phyloP scores from a whole-genome alignment of 208 protist genomes.

The Crithidia mellificae region DNA sequence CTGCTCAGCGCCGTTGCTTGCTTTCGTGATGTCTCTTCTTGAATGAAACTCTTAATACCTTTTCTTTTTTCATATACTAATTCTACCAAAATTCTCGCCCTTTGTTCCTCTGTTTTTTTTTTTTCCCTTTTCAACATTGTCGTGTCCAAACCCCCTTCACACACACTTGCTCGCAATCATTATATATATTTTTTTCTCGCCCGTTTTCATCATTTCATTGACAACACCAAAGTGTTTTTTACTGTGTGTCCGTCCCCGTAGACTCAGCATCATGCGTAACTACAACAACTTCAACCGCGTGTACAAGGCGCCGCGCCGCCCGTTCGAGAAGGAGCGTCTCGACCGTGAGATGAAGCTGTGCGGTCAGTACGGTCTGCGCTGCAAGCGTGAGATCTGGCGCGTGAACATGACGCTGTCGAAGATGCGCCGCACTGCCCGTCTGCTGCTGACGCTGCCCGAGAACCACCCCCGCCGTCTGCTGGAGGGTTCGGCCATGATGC shows the following conservation, averaged over 20 bases:
- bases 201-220: neutral
- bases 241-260: neutral
- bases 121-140: neutral
- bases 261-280: conserved; percentile 75
- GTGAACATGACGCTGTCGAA: conserved; percentile 98
- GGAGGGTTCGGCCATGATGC: conserved; percentile 99
- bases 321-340: conserved; percentile 99
- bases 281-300: conserved; percentile 98
- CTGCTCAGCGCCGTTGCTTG: too few relatives aligned
- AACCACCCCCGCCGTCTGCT: conserved; percentile 96
- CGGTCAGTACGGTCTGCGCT: conserved; percentile 99
- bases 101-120: neutral
- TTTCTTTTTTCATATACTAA: too few relatives aligned
- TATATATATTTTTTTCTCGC: too few relatives aligned
- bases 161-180: too few relatives aligned
- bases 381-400: conserved; percentile 99
- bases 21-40: too few relatives aligned
- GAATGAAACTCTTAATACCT: too few relatives aligned
- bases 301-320: conserved; percentile 97
- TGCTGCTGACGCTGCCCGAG: conserved; percentile 99
- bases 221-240: conserved; percentile 12
- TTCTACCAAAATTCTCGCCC: too few relatives aligned
- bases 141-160: too few relatives aligned
- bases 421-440: conserved; percentile 98
- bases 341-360: conserved; percentile 99